Evolutionary conservation across 2,329 filamentous ascomycete species (phyloP), one percentile per base, ranked within the genome.

Genomic region (Colletotrichum tanaceti): DNA sequence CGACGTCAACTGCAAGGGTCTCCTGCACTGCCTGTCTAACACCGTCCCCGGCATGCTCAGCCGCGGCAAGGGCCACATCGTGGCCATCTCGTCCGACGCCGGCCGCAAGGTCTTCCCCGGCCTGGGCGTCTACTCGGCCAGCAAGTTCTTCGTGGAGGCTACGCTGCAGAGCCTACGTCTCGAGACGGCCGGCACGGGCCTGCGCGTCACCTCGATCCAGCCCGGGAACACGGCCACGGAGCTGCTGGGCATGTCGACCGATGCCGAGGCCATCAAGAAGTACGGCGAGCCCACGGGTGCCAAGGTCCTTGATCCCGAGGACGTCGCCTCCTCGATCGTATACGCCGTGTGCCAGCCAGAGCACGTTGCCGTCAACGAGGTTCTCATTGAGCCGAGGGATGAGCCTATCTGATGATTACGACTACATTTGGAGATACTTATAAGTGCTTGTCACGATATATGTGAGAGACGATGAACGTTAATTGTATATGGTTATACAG

Each of bases 91-190:
- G 0, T 94, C 92, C 0, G 92, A 94, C 71, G 92, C 92, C 1
- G 92, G 92, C 0, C 89, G 92, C 64, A 94, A 94, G 77, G 91
- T 93, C 9, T 94, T 94, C 81, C 91, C 92, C 0, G 92, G 92
- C 0, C 81, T 94, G 14, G 92, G 92, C 60, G 92, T 95, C 43
- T 95, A 95, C 83, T 93, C 91, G 0, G 92, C 91, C 32, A 91
- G 88, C 79, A 95, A 95, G 77, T 93, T 94, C 85, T 95, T 95
- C 76, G 91, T 95, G 63, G 92, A 95, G 77, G 92, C 91, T 1
- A 92, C 91, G 0, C 83, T 95, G n/a, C 92, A 94, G 78, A 84
- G 84, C 39, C 79, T 95, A 72, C 88, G 92, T 10, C 79, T 94
- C 9, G 92, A 95, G 83, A 94, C 91, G 0, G 92, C 90, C 0